These are phyloP conservation scores for Phanerochaete sordida DNA, from an alignment of 768 basidiomycete species.

Conservation along the genomic window DNA sequence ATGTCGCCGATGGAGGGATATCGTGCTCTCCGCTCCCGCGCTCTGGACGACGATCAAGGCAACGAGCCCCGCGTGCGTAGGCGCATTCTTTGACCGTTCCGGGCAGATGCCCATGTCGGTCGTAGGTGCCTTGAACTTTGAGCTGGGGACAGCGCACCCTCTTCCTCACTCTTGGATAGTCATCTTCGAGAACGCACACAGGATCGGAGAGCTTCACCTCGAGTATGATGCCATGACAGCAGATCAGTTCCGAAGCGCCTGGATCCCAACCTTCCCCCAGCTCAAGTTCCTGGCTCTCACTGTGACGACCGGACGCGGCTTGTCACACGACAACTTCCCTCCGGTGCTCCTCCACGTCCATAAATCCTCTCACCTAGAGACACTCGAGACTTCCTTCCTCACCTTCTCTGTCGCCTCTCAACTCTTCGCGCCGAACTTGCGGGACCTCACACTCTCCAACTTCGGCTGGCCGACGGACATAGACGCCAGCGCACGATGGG, in stretches of 20 bases:
- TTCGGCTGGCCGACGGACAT: not conserved
- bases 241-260: not conserved
- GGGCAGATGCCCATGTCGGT: not conserved
- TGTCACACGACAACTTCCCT: not conserved
- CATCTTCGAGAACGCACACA: not conserved
- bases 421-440: not conserved
- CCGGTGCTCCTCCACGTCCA: not conserved
- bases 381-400: not conserved
- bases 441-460: not conserved
- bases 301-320: not conserved
- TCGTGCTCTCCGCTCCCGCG: not conserved
- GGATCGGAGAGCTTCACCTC: not conserved
- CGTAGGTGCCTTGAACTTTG: not conserved
- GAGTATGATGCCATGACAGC: not conserved
- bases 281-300: not conserved
- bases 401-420: not conserved
- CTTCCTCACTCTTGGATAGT: not conserved
- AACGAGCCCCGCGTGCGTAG: not conserved
- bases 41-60: not conserved
- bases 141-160: not conserved
- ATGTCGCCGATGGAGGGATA: not conserved
- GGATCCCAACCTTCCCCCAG: not conserved
- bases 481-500: not conserved
- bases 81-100: not conserved
- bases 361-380: not conserved